Evolutionary conservation across 495 filamentous ascomycete genomes (phyloP), one percentile per base, ranked within the genome.

Genomic region (Zalerion maritima): DNA sequence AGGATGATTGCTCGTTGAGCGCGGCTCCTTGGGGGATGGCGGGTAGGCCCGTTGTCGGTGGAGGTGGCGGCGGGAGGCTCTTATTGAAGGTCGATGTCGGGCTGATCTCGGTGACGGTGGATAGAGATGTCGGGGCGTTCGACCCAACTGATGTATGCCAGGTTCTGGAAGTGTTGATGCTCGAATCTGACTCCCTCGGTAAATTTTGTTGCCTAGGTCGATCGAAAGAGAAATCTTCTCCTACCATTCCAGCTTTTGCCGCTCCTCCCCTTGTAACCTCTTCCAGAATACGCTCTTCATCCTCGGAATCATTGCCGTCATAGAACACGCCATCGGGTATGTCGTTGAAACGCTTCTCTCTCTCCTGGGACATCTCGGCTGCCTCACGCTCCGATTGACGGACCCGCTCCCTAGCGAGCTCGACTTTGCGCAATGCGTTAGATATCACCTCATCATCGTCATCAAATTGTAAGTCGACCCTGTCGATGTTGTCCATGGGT

Each of bases 271-370:
- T 72, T 1, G 83, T 89, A 73, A 94, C 87, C 47, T 94, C 84
- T 40, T 97, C 89, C 21, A 97, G 52, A 36, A 94, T 62, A 21
- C 84, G 70, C 45, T 96, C 85, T 47, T 93, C 89, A 39, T 93
- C 83, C 31, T 86, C 81, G n/a, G 74, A 78, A 33, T 86, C 81
- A 22, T 82, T 58, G n/a, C 52, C 78, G 28, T 76, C 74, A 30
- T 70, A 64, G 36, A 62, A 60, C 24, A 54, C 55, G 3, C 39
- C 47, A 13, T 46, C 36, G 29, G 43, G 26, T 32, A 39, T 25
- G 37, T 23, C 13, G 21, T 64, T 50, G 11, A 60, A 40, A 27
- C 58, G 49, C 32, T 56, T 52, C 18, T 62, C 57, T 37, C 66
- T 55, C 42, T 67, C 55, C 25, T 62, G 64, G 34, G 78, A 73